Percentiles rank a stretch among this genome's conserved stretches.
Conservation (phyloP, 2,329 filamentous ascomycete genomes). For the Pseudomassariella vexata region DNA sequence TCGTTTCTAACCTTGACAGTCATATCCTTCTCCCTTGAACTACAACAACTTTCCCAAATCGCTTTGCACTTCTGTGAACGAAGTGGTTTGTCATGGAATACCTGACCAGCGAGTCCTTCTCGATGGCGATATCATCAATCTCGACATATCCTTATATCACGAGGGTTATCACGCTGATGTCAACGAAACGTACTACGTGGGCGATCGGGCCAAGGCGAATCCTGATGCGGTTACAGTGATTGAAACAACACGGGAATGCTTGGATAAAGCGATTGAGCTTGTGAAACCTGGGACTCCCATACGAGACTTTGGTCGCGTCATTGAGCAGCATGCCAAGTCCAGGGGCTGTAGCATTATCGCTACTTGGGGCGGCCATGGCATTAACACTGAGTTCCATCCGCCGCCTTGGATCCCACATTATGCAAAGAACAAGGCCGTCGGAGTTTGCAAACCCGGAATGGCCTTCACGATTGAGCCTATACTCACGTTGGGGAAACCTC, state of each 20-base stretch:
- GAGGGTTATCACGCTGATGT: constrained; percentile 90
- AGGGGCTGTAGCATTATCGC: constrained; percentile 80
- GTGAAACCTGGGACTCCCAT: constrained; percentile 89
- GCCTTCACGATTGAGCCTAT: constrained; percentile 98
- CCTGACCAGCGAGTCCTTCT: constrained; percentile 78
- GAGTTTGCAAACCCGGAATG: constrained; percentile 87
- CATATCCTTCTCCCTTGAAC: constrained; percentile 87
- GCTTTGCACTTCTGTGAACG: constrained; percentile 88
- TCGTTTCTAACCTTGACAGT: constrained; percentile 40
- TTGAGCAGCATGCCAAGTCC: constrained; percentile 85
- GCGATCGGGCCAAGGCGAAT: constrained; percentile 73
- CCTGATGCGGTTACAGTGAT: constrained; percentile 81
- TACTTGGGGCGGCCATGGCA: constrained; percentile 90
- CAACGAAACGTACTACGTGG: constrained; percentile 97
- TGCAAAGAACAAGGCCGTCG: constrained; percentile 92
- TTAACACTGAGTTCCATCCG: constrained; percentile 87
- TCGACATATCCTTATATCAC: constrained; percentile 89
- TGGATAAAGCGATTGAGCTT: constrained; percentile 79
- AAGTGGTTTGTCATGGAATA: constrained; percentile 96
- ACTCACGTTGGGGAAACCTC: constrained; percentile 83
- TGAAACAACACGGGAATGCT: constrained; percentile 80
- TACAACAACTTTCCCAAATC: constrained; percentile 96
- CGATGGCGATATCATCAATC: constrained; percentile 92
- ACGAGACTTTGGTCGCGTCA: constrained; percentile 83
- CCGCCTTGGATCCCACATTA: constrained; percentile 93